These are phyloP conservation scores for Basidioascus undulatus DNA, from an alignment of 768 basidiomycete genomes.

Conservation along the genomic window DNA sequence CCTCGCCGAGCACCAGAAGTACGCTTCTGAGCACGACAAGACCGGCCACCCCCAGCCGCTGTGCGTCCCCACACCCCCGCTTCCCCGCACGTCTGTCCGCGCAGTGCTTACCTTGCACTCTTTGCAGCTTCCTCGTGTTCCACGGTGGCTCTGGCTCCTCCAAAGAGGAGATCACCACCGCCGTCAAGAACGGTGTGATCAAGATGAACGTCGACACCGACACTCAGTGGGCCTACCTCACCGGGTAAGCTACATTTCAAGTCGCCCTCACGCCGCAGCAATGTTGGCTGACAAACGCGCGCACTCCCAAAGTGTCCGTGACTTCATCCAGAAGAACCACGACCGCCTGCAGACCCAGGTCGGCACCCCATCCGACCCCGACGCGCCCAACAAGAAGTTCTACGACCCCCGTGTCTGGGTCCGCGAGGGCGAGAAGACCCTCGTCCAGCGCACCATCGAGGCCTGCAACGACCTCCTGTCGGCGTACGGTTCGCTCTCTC, in stretches of 20 bases:
- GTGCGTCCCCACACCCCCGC: slow-evolving; percentile 26
- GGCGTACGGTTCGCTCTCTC: no score
- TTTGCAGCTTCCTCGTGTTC: slow-evolving; percentile 83
- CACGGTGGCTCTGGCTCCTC: slow-evolving; percentile 97
- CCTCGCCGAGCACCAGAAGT: slow-evolving; percentile 69
- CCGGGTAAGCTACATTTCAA: slow-evolving; percentile 33
- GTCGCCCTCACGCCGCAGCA: slow-evolving; percentile 18
- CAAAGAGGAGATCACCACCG: slow-evolving; percentile 81
- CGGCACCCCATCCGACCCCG: slow-evolving; percentile 85
- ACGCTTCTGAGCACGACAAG: slow-evolving; percentile 40
- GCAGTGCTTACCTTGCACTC: neutral
- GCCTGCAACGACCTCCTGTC: slow-evolving; percentile 83
- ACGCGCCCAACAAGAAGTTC: slow-evolving; percentile 99
- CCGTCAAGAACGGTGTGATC: slow-evolving; percentile 75
- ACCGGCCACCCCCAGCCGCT: slow-evolving; percentile 47
- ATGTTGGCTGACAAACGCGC: slow-evolving; percentile 4
- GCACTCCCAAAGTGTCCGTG: slow-evolving; percentile 24
- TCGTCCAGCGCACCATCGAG: slow-evolving; percentile 62
- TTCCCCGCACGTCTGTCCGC: neutral
- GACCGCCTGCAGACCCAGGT: slow-evolving; percentile 77
- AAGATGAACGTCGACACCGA: slow-evolving; percentile 89
- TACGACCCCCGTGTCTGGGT: slow-evolving; percentile 98
- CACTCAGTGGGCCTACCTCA: slow-evolving; percentile 75
- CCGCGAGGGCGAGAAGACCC: slow-evolving; percentile 90
- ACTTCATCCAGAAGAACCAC: slow-evolving; percentile 65